Conservation (phyloP, 225 moss, liverwort and hornwort genomes). For the Physcomitrium patens region DNA sequence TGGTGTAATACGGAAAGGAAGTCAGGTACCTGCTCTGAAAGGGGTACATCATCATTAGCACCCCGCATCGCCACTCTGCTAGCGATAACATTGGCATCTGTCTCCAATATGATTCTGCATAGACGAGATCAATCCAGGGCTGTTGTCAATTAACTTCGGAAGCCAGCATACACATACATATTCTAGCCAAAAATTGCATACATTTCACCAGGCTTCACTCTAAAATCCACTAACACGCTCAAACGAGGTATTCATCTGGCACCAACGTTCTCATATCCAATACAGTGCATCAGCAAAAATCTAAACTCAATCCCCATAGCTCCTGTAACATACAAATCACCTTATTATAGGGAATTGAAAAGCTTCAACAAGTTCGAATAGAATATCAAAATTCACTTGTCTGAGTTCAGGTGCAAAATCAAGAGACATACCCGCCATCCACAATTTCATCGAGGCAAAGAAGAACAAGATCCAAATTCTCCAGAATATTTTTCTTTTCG, state of each 20-base stretch:
- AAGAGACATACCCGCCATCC: slow-evolving; percentile 59
- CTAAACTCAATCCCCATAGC: slow-evolving; percentile 1
- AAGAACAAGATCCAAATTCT: slow-evolving; percentile 73
- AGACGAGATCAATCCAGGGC: not conserved
- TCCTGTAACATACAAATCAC: not conserved
- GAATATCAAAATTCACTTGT: not conserved
- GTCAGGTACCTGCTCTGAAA: slow-evolving; percentile 87
- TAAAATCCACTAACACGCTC: not conserved
- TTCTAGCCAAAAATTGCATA: not conserved
- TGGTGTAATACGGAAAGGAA: not conserved
- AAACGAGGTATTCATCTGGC: slow-evolving; percentile 6
- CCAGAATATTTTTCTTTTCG: slow-evolving; percentile 69
- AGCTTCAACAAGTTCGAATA: not conserved
- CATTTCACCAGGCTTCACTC: not conserved
- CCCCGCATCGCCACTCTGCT: slow-evolving; percentile 98
- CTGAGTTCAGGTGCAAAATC: slow-evolving; percentile 1
- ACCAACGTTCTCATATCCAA: slow-evolving; percentile 5
- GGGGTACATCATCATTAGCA: slow-evolving; percentile 94
- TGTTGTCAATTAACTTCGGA: not conserved
- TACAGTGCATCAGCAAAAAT: not conserved
- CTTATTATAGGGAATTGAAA: not conserved
- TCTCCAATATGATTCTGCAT: slow-evolving; percentile 90
- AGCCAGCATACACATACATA: slow-evolving; percentile 16
- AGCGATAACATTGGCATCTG: slow-evolving; percentile 91
- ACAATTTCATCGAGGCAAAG: slow-evolving; percentile 77